phyloP scores from a whole-genome alignment of 257 asterid genomes.

The Scutellaria barbata region DNA sequence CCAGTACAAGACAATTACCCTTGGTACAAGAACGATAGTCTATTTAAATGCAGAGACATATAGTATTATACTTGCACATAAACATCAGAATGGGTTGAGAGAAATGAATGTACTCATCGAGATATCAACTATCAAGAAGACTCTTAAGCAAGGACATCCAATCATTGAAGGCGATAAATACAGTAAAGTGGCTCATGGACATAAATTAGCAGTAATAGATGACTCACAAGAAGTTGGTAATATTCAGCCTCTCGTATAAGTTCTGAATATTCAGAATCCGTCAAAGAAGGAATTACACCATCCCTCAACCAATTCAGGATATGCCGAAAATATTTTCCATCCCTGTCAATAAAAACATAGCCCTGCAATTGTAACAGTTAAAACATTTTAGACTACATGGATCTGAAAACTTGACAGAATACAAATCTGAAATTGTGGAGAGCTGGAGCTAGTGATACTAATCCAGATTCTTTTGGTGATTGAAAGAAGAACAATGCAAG shows the following conservation, averaged over 20 bases:
- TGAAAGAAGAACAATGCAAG: conserved; percentile 7
- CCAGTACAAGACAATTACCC: conserved; percentile 14
- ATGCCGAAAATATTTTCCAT: conserved; percentile 89
- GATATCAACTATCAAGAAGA: conserved; percentile 23
- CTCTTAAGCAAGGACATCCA: conserved; percentile 9
- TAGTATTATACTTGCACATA: conserved; percentile 7
- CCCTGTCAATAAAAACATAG: conserved; percentile 88
- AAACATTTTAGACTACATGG: conserved; percentile 20
- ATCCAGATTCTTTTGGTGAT: neutral
- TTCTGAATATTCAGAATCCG: conserved; percentile 68
- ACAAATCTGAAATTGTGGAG: conserved; percentile 1
- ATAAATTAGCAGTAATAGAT: conserved; percentile 23
- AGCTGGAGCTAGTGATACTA: neutral
- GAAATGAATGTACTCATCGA: conserved; percentile 13
- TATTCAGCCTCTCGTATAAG: conserved; percentile 87
- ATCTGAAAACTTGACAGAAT: conserved; percentile 17
- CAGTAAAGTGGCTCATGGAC: conserved; percentile 10
- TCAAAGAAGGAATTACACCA: conserved; percentile 73
- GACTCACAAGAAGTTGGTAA: conserved; percentile 86
- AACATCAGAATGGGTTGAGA: conserved; percentile 1
- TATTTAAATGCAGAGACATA: conserved; percentile 10
- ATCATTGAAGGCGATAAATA: conserved; percentile 11
- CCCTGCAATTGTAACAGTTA: conserved; percentile 61
- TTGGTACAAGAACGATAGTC: conserved; percentile 8
- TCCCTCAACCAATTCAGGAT: conserved; percentile 95